Evolutionary conservation across 495 filamentous ascomycete genomes (phyloP).

Genomic region (Glutinoglossum americanum): DNA sequence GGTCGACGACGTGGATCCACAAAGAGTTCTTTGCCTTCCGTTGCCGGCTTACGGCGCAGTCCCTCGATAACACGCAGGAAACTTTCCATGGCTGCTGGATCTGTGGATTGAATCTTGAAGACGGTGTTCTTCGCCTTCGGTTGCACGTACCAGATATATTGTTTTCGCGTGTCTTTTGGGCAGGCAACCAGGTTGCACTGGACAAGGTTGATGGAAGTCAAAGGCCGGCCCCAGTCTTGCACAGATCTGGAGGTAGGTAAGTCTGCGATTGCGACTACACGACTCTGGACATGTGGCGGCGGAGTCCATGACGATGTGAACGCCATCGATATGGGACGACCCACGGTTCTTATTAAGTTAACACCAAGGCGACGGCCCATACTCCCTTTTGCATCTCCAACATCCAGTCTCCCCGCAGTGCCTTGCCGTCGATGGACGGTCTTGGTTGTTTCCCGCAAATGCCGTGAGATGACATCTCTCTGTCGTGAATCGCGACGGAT

Average conservation of each 20-base stretch:
- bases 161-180: not conserved
- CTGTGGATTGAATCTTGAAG: not conserved
- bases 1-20: conserved; percentile 10
- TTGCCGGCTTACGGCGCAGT: conserved; percentile 13
- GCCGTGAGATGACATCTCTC: conserved; percentile 13
- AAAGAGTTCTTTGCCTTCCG: conserved; percentile 15
- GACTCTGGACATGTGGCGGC: not conserved
- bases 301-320: not conserved
- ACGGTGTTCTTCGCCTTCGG: not conserved
- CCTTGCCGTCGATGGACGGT: conserved; percentile 14
- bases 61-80: not conserved
- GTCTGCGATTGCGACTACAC: not conserved
- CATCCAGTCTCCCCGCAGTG: conserved; percentile 11
- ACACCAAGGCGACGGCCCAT: conserved; percentile 14
- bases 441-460: conserved; percentile 12
- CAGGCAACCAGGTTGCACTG: not conserved
- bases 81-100: not conserved
- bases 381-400: conserved; percentile 11
- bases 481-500: conserved; percentile 15
- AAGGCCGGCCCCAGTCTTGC: not conserved
- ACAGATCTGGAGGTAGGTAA: not conserved
- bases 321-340: not conserved
- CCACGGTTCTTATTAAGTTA: conserved; percentile 11
- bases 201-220: not conserved
- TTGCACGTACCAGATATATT: conserved; percentile 1